phyloP scores from a whole-genome alignment of 2,329 filamentous ascomycete species.

The Fusarium avenaceum region DNA sequence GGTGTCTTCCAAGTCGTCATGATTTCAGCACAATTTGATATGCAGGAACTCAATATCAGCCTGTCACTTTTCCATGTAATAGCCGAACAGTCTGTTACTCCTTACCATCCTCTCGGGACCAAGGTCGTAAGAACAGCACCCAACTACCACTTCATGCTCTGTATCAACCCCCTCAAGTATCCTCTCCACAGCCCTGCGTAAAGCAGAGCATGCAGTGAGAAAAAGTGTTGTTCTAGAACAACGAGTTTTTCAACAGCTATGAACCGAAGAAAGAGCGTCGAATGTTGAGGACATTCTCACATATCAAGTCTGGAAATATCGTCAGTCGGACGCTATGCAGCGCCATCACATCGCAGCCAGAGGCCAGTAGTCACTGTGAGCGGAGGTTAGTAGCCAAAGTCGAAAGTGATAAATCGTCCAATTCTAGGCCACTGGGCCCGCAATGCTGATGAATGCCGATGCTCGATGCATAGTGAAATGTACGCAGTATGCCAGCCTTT shows the following conservation, averaged over 20 bases:
- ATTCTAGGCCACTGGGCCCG: constrained; percentile 48
- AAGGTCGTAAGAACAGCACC: not conserved
- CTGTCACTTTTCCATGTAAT: too few species aligned
- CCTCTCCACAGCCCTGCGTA: constrained; percentile 66
- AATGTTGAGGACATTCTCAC: constrained; percentile 7
- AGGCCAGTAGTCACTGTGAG: constrained; percentile 48
- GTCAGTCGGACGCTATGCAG: constrained; percentile 12
- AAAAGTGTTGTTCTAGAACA: constrained; percentile 54
- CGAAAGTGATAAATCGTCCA: constrained; percentile 40
- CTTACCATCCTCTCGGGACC: too few species aligned
- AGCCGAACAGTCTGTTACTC: too few species aligned
- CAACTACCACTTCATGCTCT: too few species aligned
- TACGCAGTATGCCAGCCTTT: constrained; percentile 25
- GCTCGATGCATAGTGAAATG: constrained; percentile 10
- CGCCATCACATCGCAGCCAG: constrained; percentile 30
- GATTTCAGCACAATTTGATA: not conserved
- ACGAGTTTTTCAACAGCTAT: constrained; percentile 38
- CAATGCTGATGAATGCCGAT: constrained; percentile 33
- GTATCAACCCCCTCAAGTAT: not conserved
- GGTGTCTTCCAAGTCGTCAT: not conserved
- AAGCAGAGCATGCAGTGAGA: constrained; percentile 67
- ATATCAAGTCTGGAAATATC: constrained; percentile 5
- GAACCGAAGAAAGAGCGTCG: constrained; percentile 28
- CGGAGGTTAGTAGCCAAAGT: constrained; percentile 47
- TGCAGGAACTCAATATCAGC: too few species aligned